A percentile compares a stretch with the other conserved stretches of the same genome.
Conservation (phyloP, 2,329 filamentous ascomycete genomes). For the Penicillium sclerotigenum region DNA sequence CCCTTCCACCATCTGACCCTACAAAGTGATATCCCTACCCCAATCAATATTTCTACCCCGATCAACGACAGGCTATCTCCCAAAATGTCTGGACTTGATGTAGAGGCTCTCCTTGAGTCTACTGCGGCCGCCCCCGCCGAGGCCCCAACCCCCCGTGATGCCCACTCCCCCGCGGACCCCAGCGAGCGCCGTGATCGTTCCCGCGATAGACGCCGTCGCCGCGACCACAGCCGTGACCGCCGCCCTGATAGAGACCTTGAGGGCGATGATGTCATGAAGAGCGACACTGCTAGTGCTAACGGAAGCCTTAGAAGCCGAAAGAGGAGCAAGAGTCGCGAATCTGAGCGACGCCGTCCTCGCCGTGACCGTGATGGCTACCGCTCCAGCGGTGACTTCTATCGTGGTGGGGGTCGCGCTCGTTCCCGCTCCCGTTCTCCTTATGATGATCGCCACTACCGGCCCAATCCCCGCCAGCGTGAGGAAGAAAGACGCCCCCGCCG, state of each 20-base stretch:
- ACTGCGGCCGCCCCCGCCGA: constrained; percentile 59
- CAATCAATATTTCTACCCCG: not conserved
- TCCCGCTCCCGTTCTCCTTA: constrained; percentile 70
- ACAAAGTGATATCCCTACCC: constrained; percentile 39
- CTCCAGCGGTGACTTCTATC: constrained; percentile 68
- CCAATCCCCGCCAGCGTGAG: constrained; percentile 48
- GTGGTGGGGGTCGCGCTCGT: constrained; percentile 60
- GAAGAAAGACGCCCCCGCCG: constrained; percentile 52
- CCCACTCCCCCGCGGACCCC: constrained; percentile 55
- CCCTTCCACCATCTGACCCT: constrained; percentile 33
- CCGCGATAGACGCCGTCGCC: constrained; percentile 55
- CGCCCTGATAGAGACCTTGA: constrained; percentile 52
- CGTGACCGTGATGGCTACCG: constrained; percentile 58
- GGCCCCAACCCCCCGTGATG: constrained; percentile 46
- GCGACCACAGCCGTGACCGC: constrained; percentile 58
- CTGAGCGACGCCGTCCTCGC: constrained; percentile 69
- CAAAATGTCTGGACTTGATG: constrained; percentile 69
- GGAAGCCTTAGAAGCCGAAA: constrained; percentile 74
- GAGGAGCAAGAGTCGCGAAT: constrained; percentile 74
- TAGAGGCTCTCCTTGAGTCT: constrained; percentile 87
- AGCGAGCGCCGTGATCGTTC: constrained; percentile 55
- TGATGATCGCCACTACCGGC: constrained; percentile 57
- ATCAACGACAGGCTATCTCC: constrained; percentile 17
- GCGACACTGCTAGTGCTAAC: constrained; percentile 68
- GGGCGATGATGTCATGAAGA: constrained; percentile 59